Conservation (phyloP, 2,329 filamentous ascomycete genomes). For the Fusarium sulawesiense region DNA sequence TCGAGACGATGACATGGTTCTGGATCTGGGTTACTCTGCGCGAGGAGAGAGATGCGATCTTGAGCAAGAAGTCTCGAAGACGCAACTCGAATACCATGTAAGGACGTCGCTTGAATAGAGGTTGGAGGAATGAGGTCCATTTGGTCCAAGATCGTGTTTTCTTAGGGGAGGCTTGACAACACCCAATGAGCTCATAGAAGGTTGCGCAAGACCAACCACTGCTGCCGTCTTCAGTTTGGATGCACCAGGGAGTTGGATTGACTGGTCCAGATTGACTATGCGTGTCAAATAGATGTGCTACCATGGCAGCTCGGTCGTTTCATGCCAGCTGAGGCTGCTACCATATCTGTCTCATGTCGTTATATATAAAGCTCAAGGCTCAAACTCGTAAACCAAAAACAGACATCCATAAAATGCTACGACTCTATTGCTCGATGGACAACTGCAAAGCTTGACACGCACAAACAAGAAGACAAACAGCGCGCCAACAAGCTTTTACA, state of each 20-base stretch:
- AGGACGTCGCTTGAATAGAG: neutral
- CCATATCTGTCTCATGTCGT: neutral
- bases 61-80: slow-evolving; percentile 54
- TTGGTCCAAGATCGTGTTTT: neutral
- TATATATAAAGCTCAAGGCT: slow-evolving; percentile 33
- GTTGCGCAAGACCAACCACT: neutral
- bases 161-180: neutral
- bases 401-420: slow-evolving; percentile 43
- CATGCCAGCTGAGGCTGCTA: neutral
- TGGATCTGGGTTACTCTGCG: slow-evolving; percentile 81
- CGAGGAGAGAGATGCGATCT: slow-evolving; percentile 67
- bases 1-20: slow-evolving; percentile 88
- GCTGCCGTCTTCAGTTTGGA: neutral
- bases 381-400: slow-evolving; percentile 38
- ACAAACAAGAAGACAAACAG: slow-evolving; percentile 29
- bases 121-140: neutral
- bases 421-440: slow-evolving; percentile 11
- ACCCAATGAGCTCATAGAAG: neutral
- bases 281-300: neutral
- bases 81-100: slow-evolving; percentile 40
- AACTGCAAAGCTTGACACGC: slow-evolving; percentile 19
- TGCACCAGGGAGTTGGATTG: neutral
- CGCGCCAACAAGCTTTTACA: slow-evolving; percentile 27
- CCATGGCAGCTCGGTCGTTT: neutral
- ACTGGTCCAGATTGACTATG: neutral